Evolutionary conservation across 176 grass and related monocot species (phyloP).

Genomic region (Oryza australiensis): DNA sequence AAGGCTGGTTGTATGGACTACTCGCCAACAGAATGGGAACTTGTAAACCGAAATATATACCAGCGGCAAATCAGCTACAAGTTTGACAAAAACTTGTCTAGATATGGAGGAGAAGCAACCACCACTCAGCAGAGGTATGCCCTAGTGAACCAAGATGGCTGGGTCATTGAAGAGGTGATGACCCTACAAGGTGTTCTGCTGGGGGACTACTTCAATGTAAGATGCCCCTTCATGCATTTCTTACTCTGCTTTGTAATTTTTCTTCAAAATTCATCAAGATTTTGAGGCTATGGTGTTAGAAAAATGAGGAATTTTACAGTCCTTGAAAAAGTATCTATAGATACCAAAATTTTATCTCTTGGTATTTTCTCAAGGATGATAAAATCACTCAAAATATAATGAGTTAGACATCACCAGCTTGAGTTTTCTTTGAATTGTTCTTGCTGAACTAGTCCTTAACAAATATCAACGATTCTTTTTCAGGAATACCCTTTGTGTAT

Average conservation of each 20-base stretch:
- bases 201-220: constrained; percentile 73
- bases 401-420: not conserved
- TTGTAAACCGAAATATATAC: constrained; percentile 59
- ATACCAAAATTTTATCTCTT: too few relatives aligned
- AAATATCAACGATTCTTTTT: constrained; percentile 19
- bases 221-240: not conserved
- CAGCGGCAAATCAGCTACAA: constrained; percentile 76
- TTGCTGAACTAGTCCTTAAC: constrained; percentile 2
- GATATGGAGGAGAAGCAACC: constrained; percentile 68
- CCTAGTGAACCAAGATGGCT: constrained; percentile 68
- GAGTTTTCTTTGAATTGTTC: not conserved
- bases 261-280: not conserved
- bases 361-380: too few relatives aligned
- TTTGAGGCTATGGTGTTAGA: not conserved
- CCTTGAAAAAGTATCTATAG: too few relatives aligned
- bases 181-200: constrained; percentile 65
- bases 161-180: constrained; percentile 76
- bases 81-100: constrained; percentile 69
- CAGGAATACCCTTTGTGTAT: too few relatives aligned
- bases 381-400: too few relatives aligned
- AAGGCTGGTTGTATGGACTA: constrained; percentile 85
- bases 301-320: too few relatives aligned
- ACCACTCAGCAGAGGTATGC: constrained; percentile 77
- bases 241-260: not conserved
- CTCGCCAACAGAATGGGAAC: constrained; percentile 71